Base-by-base conservation (phyloP, 2,329 filamentous ascomycete species). In the Stachybotrys chlorohalonatus region DNA sequence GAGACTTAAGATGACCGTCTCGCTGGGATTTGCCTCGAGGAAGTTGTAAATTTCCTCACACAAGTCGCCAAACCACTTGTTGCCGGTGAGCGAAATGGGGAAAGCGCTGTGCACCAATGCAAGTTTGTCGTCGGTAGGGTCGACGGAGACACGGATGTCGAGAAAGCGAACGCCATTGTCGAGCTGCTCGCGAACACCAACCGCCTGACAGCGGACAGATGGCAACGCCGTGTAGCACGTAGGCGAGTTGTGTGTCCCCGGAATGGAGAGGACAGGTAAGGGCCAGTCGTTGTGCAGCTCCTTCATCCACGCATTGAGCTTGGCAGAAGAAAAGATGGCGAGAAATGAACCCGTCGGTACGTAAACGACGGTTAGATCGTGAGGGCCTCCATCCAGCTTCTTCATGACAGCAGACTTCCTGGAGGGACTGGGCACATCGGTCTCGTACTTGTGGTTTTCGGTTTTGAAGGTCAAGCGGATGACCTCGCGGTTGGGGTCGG, bases 241-340 rank as follows among this genome's bases (percentile, higher is more conserved):
- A 7, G 94, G 90, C 16, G 89, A 90, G 73, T 99, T 97, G 76
- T 99, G 94, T 0, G 94, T 96, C 59, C 94, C 94, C 0, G 94
- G 94, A 58, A 97, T 94, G 52, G 88, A 94, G 52, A 99, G 82
- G 3, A 86, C 80, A 1, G 89, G 88, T 5, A 97, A 76, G 1
- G 90, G 84, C 52, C 83, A 86, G 17, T 84, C 79, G 64, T 92
- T 82, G 57, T 80, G 76, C 47, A 97, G 78, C 57, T 85, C 79
- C 55, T 77, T 72, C 92, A 97, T 97, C 94, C 94, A 96, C 53
- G 77, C 73, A 58, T 83, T 68, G 52, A 92, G 80, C 53, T 83
- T 79, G 15, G 85, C 80, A 6, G 85, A 90, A 58, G 85, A 89
- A 71, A 86, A 85, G 57, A 97, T 75, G 47, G 82, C 72, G 9